phyloP scores from a whole-genome alignment of 2,329 filamentous ascomycete genomes.

The Alternaria brassicicola region DNA sequence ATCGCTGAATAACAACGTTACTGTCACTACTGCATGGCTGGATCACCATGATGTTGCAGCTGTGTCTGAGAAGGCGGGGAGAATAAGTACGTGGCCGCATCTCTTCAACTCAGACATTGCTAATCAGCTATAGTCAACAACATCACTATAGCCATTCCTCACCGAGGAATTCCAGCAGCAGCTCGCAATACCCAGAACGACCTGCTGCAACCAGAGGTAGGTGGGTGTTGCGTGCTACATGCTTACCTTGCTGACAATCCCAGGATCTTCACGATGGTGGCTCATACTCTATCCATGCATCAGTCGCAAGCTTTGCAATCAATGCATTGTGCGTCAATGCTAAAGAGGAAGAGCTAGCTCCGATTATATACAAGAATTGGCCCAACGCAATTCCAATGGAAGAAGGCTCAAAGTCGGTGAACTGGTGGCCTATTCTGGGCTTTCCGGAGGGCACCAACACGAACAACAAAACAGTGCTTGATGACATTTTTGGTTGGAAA shows the following conservation, averaged over 20 bases:
- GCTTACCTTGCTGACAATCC: background rate
- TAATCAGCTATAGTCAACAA: conserved; percentile 5
- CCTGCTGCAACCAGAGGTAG: conserved; percentile 7
- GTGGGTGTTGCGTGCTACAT: background rate
- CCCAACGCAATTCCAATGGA: conserved; percentile 6
- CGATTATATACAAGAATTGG: conserved; percentile 10
- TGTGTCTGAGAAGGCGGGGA: conserved; percentile 5
- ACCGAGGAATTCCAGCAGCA: conserved; percentile 10
- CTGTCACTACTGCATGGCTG: conserved; percentile 11
- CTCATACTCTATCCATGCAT: conserved; percentile 9
- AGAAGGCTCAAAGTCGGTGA: conserved; percentile 5
- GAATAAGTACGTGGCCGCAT: background rate
- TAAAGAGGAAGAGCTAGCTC: conserved; percentile 8
- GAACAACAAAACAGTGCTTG: conserved; percentile 10
- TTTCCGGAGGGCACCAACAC: conserved; percentile 6
- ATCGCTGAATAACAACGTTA: conserved; percentile 5
- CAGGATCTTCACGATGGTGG: conserved; percentile 8
- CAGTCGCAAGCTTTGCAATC: conserved; percentile 9
- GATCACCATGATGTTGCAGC: background rate
- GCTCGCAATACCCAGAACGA: conserved; percentile 7
- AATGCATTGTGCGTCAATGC: conserved; percentile 9
- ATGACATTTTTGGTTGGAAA: conserved; percentile 10
- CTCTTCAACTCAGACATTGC: background rate
- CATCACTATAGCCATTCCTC: conserved; percentile 13
- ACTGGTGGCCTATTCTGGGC: conserved; percentile 10